phyloP scores from a whole-genome alignment of 208 protist species.

The Tritrichomonas musculus region DNA sequence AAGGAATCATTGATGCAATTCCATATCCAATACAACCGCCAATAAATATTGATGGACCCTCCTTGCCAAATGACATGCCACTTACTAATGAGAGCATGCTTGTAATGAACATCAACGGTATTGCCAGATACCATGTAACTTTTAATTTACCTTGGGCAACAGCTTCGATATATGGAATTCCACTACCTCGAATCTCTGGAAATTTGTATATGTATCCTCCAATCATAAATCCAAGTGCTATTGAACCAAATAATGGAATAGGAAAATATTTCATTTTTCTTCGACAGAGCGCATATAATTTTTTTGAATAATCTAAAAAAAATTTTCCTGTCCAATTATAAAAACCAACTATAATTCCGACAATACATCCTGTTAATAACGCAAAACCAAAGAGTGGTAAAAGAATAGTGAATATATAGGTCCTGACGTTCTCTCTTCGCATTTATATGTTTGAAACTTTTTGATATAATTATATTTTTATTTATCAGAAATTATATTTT shows the following conservation, averaged over 20 bases:
- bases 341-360: neutral
- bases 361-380: neutral
- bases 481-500: too few relatives aligned
- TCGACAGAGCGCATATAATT: neutral
- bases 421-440: too few relatives aligned
- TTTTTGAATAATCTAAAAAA: neutral
- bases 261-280: neutral
- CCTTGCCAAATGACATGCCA: neutral
- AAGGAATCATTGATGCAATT: neutral
- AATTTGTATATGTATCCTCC: neutral
- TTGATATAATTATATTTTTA: too few relatives aligned
- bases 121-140: neutral
- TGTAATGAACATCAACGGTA: neutral
- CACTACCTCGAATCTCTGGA: neutral
- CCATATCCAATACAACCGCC: neutral
- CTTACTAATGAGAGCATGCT: neutral
- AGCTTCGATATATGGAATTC: constrained; percentile 10
- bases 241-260: too few relatives aligned
- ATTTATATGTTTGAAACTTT: too few relatives aligned
- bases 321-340: neutral
- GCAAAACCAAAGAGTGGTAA: neutral
- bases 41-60: neutral
- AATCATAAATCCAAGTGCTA: neutral
- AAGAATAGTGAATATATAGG: neutral
- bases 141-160: neutral